Evolutionary conservation across 768 basidiomycete species (phyloP).

Genomic region (Suillus alpinus): DNA sequence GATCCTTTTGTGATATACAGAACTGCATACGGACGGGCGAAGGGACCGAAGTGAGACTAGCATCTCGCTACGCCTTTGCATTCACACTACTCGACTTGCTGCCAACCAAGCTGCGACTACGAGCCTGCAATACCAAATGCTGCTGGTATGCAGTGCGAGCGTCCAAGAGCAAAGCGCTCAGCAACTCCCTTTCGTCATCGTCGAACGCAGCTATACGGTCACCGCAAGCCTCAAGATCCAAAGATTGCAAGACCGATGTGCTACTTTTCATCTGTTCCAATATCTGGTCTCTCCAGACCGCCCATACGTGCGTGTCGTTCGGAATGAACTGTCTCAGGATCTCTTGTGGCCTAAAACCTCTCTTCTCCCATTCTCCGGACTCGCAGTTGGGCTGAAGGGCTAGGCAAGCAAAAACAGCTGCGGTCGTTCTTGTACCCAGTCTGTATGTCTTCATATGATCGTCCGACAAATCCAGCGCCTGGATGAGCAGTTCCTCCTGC

Average conservation of each 20-base stretch:
- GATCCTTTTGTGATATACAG: neutral
- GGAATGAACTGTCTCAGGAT: constrained; percentile 6
- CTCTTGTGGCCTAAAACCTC: neutral
- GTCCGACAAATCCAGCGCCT: constrained; percentile 14
- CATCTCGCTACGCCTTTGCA: neutral
- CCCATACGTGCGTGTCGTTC: constrained; percentile 7
- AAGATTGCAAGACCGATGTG: neutral
- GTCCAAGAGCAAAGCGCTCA: neutral
- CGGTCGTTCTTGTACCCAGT: constrained; percentile 6
- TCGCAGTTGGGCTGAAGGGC: constrained; percentile 1
- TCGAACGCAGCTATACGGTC: neutral
- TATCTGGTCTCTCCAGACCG: constrained; percentile 3
- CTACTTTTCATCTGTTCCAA: constrained; percentile 1
- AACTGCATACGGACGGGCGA: no score
- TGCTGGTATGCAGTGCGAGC: neutral
- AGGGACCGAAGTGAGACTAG: no score
- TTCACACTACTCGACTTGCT: neutral
- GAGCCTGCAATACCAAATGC: neutral
- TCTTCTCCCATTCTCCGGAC: neutral
- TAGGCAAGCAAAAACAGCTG: constrained; percentile 8
- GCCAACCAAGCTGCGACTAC: neutral
- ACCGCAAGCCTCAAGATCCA: neutral
- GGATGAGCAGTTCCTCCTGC: constrained; percentile 1
- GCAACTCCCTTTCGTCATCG: neutral
- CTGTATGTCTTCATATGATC: constrained; percentile 8